These are phyloP conservation scores for Boletus reticuloceps DNA, from an alignment of 768 basidiomycete genomes.

Conservation along the genomic window DNA sequence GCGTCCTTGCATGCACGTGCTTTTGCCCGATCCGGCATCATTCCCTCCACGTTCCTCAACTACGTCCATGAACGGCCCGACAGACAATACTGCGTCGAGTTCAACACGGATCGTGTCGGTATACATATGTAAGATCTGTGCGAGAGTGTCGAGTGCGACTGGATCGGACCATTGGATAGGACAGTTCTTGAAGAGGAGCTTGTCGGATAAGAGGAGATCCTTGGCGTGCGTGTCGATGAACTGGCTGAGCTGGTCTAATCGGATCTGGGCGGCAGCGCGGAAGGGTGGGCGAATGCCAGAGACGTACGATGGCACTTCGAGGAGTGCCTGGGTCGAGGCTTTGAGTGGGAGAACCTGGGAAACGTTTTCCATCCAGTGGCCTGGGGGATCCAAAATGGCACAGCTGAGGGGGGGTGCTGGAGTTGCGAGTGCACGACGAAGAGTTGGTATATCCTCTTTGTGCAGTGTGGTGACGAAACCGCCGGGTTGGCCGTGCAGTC, in stretches of 20 bases:
- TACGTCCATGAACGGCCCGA: constrained; percentile 20
- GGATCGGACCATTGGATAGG: constrained; percentile 21
- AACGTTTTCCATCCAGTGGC: constrained; percentile 25
- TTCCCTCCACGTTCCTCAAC: constrained; percentile 22
- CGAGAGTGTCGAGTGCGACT: constrained; percentile 16
- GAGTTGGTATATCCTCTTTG: constrained; percentile 55
- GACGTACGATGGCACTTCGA: constrained; percentile 49
- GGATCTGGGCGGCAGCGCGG: constrained; percentile 34
- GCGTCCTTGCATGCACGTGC: constrained; percentile 12
- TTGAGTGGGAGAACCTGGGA: constrained; percentile 43
- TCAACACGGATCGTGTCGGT: constrained; percentile 22
- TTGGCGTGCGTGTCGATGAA: constrained; percentile 43
- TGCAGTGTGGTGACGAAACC: constrained; percentile 78
- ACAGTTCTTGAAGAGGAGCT: constrained; percentile 41
- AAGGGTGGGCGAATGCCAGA: constrained; percentile 43
- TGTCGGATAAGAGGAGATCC: constrained; percentile 44
- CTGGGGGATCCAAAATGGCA: constrained; percentile 45
- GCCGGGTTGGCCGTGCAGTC: constrained; percentile 52
- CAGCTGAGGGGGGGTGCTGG: constrained; percentile 49
- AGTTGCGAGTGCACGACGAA: constrained; percentile 53
- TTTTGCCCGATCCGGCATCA: constrained; percentile 15
- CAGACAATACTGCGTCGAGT: constrained; percentile 19
- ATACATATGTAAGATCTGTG: constrained; percentile 35
- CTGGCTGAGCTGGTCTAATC: constrained; percentile 31
- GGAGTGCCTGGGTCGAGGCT: constrained; percentile 40